Percentiles rank a stretch among this genome's conserved stretches.
Evolutionary conservation across 768 basidiomycete genomes (phyloP).

Genomic region (Tylopilus felleus): DNA sequence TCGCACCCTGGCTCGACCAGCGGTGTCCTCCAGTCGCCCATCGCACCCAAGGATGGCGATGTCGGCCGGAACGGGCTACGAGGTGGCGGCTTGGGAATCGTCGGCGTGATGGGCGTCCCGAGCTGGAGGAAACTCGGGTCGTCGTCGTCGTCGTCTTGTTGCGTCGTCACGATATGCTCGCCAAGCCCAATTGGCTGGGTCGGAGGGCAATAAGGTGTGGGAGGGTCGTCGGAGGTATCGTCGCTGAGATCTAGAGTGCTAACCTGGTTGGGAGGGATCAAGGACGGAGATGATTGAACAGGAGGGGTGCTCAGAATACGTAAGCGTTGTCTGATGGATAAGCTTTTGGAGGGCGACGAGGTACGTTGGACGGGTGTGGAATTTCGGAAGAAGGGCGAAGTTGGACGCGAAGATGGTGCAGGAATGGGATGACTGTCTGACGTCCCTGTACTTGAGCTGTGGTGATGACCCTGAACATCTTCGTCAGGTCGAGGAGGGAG

Average conservation of each 20-base stretch:
- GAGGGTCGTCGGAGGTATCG: constrained; percentile 29
- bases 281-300: constrained; percentile 22
- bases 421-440: constrained; percentile 41
- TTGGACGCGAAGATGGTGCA: constrained; percentile 41
- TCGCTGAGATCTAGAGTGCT: constrained; percentile 27
- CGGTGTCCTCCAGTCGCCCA: constrained; percentile 9
- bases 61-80: constrained; percentile 24
- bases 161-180: constrained; percentile 53
- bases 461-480: constrained; percentile 27
- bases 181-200: constrained; percentile 39
- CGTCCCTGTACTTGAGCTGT: constrained; percentile 32
- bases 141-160: constrained; percentile 40
- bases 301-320: constrained; percentile 64
- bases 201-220: constrained; percentile 15
- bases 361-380: constrained; percentile 25
- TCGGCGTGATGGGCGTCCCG: constrained; percentile 42
- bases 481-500: constrained; percentile 73
- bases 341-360: constrained; percentile 21
- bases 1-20: constrained; percentile 31
- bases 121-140: constrained; percentile 63
- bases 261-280: constrained; percentile 23
- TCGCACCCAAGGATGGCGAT: constrained; percentile 16
- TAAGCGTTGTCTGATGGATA: constrained; percentile 59
- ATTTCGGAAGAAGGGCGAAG: constrained; percentile 35
- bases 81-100: constrained; percentile 16